Base-by-base conservation (phyloP, 2,329 filamentous ascomycete species). In the Xylariaceae sp. region DNA sequence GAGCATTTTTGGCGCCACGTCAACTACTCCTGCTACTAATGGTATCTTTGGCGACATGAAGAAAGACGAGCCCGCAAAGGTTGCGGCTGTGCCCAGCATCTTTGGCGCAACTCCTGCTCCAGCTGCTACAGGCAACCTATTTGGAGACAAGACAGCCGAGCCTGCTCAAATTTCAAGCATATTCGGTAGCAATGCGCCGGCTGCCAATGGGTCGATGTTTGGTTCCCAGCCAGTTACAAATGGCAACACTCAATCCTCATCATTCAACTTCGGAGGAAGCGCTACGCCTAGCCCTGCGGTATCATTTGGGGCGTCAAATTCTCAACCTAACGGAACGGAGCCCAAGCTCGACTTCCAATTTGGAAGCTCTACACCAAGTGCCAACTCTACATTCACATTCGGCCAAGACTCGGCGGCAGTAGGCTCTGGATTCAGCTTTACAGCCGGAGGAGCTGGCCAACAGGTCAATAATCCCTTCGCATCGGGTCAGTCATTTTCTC, bases 361-460 rank as follows among this genome's bases (percentile, higher is more conserved):
- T 47, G 53, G 52, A 19, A 41, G 30, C n/a, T 46, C 55, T 15
- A 47, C 30, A 2, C 43, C 48, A 2, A 47, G 18, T 36, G 38
- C 36, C 19, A 22, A 45, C 17, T 46, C 55, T 47, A 44, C 59
- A 30, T 66, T 65, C 42, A 51, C 54, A 5, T 66, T 66, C 45
- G 62, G 59, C 2, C 57, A 62, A 22, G 54, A 49, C 15, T 50
- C 55, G 14, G 54, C 58, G 10, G 47, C 55, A 6, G 52, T 5
- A 14, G 15, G 54, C 27, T 51, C 54, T 12, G 47, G 64, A 1
- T 74, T 74, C 49, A 72, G 66, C 3, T 75, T 75, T 51, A 66
- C 60, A 11, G 62, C 65, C 7, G 69, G 66, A 2, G 66, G 63
- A 5, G 66, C 63, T 6, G 59, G 56, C 10, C 59, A 65, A 33